Conservation (phyloP, 176 grass and related monocot genomes). For the Aegilops tauschii region DNA sequence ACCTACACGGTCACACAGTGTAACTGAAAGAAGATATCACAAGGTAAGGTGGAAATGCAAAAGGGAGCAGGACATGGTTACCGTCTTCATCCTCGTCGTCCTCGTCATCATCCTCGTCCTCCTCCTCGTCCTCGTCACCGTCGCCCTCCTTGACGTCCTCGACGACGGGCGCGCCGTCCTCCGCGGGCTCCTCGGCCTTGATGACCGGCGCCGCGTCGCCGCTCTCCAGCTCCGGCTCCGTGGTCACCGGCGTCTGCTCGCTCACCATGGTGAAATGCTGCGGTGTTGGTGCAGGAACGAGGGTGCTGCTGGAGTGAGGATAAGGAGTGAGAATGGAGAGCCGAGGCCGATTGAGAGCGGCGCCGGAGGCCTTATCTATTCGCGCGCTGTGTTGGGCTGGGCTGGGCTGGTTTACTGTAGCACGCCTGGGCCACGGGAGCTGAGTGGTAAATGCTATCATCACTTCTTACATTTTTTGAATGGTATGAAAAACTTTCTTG, state of each 20-base stretch:
- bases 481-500: no score
- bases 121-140: constrained; percentile 27
- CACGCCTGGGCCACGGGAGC: not conserved
- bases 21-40: not conserved
- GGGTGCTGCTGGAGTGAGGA: not conserved
- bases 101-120: constrained; percentile 37
- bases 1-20: no score
- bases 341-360: not conserved
- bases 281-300: constrained; percentile 4
- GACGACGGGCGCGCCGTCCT: constrained; percentile 58
- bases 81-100: constrained; percentile 34
- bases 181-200: constrained; percentile 23
- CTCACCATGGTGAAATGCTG: constrained; percentile 35
- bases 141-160: constrained; percentile 78
- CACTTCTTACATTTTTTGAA: no score
- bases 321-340: constrained; percentile 23
- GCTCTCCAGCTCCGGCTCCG: constrained; percentile 35
- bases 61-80: not conserved
- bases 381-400: not conserved
- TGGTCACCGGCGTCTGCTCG: constrained; percentile 32
- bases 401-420: not conserved
- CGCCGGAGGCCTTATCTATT: constrained; percentile 9
- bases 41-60: no score
- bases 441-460: no score
- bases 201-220: not conserved